Conservation (phyloP, 1,139 yeast genomes). For the Scheffersomyces lignicola region DNA sequence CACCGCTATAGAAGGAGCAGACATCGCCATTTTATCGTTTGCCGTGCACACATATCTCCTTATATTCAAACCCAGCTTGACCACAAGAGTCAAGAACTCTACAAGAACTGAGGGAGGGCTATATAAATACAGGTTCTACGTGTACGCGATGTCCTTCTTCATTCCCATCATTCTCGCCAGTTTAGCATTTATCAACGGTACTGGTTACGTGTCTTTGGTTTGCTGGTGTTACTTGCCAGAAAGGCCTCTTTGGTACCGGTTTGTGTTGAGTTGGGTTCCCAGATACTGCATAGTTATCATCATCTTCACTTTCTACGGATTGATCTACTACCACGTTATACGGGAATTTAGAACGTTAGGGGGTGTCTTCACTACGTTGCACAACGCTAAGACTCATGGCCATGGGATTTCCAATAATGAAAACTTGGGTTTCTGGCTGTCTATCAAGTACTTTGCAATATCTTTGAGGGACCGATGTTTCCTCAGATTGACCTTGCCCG, state of each 20-base stretch:
- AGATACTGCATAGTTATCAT: conserved; percentile 65
- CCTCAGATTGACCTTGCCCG: conserved; percentile 35
- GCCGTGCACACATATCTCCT: conserved; percentile 81
- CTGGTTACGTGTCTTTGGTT: conserved; percentile 63
- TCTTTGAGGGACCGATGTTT: conserved; percentile 24
- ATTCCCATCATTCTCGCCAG: conserved; percentile 72
- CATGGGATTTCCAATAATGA: conserved; percentile 12
- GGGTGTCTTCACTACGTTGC: conserved; percentile 41
- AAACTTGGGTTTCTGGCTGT: conserved; percentile 38
- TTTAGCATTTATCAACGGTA: conserved; percentile 58
- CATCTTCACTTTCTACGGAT: conserved; percentile 64
- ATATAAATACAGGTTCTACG: conserved; percentile 55
- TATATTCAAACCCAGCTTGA: conserved; percentile 59
- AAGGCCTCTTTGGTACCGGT: conserved; percentile 70
- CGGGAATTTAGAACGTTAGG: conserved; percentile 56
- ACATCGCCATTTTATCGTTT: conserved; percentile 76
- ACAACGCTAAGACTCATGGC: conserved; percentile 12
- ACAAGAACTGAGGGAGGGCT: conserved; percentile 71
- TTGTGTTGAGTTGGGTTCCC: conserved; percentile 81
- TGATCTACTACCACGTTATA: conserved; percentile 74
- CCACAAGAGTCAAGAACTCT: conserved; percentile 44
- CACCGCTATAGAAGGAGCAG: conserved; percentile 83
- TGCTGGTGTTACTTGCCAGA: conserved; percentile 85
- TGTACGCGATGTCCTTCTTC: conserved; percentile 59
- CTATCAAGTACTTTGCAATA: conserved; percentile 30